These are phyloP conservation scores for Vanilla planifolia DNA, from an alignment of 106 monocot genomes.

Conservation along the genomic window DNA sequence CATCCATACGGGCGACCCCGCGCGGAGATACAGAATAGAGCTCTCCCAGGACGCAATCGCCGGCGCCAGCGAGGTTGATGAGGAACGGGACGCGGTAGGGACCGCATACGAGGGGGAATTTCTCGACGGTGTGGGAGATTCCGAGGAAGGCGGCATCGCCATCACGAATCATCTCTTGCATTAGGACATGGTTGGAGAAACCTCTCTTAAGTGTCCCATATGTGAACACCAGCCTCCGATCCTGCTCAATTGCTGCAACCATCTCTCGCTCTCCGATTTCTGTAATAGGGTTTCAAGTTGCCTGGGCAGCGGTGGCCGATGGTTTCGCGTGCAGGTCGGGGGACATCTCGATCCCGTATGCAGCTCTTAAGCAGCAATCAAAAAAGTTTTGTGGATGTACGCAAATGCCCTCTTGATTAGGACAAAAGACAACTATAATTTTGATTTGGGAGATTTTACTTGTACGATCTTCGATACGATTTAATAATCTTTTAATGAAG, in stretches of 20 bases:
- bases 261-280: too few relatives aligned
- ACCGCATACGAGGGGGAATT: slow-evolving; percentile 75
- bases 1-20: slow-evolving; percentile 46
- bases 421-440: too few relatives aligned
- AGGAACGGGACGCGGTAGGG: slow-evolving; percentile 91
- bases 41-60: slow-evolving; percentile 51
- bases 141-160: slow-evolving; percentile 63
- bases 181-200: slow-evolving; percentile 71
- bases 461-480: too few relatives aligned
- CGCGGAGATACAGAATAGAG: slow-evolving; percentile 47
- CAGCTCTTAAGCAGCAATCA: too few relatives aligned
- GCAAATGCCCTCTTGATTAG: too few relatives aligned
- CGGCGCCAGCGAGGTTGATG: slow-evolving; percentile 63
- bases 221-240: slow-evolving; percentile 51
- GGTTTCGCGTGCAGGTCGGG: too few relatives aligned
- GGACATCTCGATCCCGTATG: too few relatives aligned
- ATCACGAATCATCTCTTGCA: slow-evolving; percentile 46
- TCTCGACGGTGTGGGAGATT: slow-evolving; percentile 20
- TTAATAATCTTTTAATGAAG: too few relatives aligned
- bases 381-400: too few relatives aligned
- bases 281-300: too few relatives aligned
- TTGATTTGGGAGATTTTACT: too few relatives aligned
- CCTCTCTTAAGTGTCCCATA: slow-evolving; percentile 88
- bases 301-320: too few relatives aligned
- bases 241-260: background rate